Base-by-base conservation (phyloP, 2,329 filamentous ascomycete species). In the Fusarium robinianum region DNA sequence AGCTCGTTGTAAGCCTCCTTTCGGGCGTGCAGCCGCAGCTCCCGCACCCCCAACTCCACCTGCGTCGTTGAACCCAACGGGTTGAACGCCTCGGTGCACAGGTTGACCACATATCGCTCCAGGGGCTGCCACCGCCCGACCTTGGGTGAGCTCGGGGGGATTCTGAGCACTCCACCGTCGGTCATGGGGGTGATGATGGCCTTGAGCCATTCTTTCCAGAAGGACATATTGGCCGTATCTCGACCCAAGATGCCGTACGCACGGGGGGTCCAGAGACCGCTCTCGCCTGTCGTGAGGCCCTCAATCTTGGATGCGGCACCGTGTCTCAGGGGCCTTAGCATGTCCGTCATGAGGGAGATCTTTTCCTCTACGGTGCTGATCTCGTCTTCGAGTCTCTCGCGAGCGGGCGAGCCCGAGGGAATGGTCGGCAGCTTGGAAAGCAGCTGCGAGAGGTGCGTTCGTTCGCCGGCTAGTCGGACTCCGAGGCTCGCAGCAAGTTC, bases 161-260 rank as follows among this genome's bases (percentile, higher is more conserved):
- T 84, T 43, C 91, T 81, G 56, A 94, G 72, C 19, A 99, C 77
- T 10, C 79, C 83, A 14, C 92, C 90, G 63, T 95, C 90, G 2
- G 85, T 90, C 94, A 97, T 99, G 18, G 94, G 94, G 15, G 96
- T 89, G n/a, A 94, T 77, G 8, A 97, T 80, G 6, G 92, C 91
- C 68, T 90, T 87, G 33, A 99, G 79, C 94, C 94, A 99, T 67
- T 99, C 94, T 68, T 97, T 97, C 91, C 92, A 99, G 71, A 99
- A 97, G 21, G 84, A 82, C 53, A 91, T 90, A 70, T 95, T 80
- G 48, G 83, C 85, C 9, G 78, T 77, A 65, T 99, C 94, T 51
- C 88, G 81, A 22, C 94, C 94, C 51, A 99, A 76, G 50, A 99
- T 85, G 46, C 94, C 94, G 64, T 95, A 99, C 2, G 92, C 90